Percentiles rank a stretch among this genome's conserved stretches.
Evolutionary conservation across 164 flowering plant species (phyloP).

Genomic region (Magnolia officinalis): DNA sequence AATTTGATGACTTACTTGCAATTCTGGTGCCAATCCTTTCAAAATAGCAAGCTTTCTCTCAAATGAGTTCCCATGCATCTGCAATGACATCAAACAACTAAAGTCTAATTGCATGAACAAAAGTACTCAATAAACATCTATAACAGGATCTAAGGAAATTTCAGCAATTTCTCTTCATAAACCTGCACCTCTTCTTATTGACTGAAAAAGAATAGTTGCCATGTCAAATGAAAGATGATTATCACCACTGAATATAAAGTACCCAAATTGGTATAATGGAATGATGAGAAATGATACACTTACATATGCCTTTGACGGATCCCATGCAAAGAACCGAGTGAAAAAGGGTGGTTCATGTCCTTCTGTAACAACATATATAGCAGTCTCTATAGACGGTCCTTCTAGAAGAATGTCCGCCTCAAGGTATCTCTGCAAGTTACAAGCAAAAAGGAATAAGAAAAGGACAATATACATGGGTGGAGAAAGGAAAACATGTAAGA

Average conservation of each 20-base stretch:
- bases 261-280: not conserved
- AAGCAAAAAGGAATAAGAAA: conserved; percentile 10
- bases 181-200: not conserved
- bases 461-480: not conserved
- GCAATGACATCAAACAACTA: not conserved
- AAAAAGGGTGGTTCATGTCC: conserved; percentile 70
- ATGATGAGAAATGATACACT: conserved; percentile 17
- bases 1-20: conserved; percentile 35
- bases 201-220: not conserved
- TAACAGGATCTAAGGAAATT: not conserved
- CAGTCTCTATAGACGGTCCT: conserved; percentile 46
- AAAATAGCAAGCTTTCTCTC: conserved; percentile 70
- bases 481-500: not conserved
- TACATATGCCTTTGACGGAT: conserved; percentile 51
- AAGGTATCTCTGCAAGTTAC: conserved; percentile 55
- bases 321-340: conserved; percentile 69
- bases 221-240: not conserved
- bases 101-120: not conserved
- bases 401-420: conserved; percentile 45
- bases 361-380: conserved; percentile 56
- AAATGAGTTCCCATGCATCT: conserved; percentile 74
- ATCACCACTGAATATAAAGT: not conserved
- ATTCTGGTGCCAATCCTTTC: conserved; percentile 38
- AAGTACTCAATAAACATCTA: not conserved
- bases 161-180: not conserved